A percentile compares a stretch with the other conserved stretches of the same genome.
Evolutionary conservation across 768 basidiomycete genomes (phyloP).

Genomic region (Boletus reticulatus): DNA sequence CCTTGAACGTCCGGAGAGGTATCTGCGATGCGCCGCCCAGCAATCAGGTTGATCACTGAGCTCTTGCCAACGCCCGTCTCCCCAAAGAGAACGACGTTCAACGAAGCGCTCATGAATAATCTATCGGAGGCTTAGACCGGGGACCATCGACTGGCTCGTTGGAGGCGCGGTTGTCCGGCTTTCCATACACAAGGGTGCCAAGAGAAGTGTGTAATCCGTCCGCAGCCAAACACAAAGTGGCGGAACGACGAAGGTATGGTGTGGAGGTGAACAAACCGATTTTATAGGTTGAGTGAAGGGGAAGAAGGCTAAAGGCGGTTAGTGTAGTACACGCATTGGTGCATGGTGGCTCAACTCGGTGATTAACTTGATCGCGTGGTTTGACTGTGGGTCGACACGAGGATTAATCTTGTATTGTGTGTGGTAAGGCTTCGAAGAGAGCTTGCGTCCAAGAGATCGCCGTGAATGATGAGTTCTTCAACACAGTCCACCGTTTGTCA

Average conservation of each 20-base stretch:
- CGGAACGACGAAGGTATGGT: neutral
- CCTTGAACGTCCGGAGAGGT: slow-evolving; percentile 31
- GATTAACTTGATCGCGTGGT: slow-evolving; percentile 9
- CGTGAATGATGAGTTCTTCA: no score
- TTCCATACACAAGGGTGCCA: slow-evolving; percentile 1
- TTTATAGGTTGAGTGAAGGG: slow-evolving; percentile 1
- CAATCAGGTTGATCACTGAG: slow-evolving; percentile 34
- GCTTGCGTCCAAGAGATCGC: neutral
- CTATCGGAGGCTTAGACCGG: slow-evolving; percentile 19
- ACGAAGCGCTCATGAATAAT: slow-evolving; percentile 15
- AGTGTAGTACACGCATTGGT: neutral
- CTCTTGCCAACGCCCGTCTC: slow-evolving; percentile 41
- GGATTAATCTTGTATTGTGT: slow-evolving; percentile 3
- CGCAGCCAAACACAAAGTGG: neutral
- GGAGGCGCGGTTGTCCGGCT: no score
- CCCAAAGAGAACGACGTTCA: slow-evolving; percentile 45
- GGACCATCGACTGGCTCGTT: slow-evolving; percentile 1
- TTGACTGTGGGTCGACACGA: slow-evolving; percentile 12
- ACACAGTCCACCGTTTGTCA: no score
- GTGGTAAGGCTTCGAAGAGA: slow-evolving; percentile 1
- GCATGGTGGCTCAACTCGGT: slow-evolving; percentile 9
- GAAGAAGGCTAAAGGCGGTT: neutral
- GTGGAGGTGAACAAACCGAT: no score
- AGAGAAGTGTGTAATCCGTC: neutral
- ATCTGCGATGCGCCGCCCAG: slow-evolving; percentile 22